These are phyloP conservation scores for Trichoderma asperelloides DNA, from an alignment of 495 filamentous ascomycete genomes.

Conservation along the genomic window DNA sequence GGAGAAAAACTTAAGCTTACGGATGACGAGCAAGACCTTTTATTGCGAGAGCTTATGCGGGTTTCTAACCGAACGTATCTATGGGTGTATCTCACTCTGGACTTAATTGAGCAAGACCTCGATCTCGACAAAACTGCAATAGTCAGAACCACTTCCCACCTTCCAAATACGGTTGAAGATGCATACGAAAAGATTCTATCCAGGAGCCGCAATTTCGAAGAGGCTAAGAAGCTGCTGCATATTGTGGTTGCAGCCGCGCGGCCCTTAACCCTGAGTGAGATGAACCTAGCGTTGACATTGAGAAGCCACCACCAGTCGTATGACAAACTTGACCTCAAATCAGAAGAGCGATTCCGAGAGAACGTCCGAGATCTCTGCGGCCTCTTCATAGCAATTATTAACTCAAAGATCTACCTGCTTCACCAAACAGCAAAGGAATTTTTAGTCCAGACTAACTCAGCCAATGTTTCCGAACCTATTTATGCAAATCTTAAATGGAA, in stretches of 20 bases:
- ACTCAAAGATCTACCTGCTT: slow-evolving; percentile 20
- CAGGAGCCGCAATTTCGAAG: not conserved
- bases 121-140: slow-evolving; percentile 13
- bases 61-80: slow-evolving; percentile 16
- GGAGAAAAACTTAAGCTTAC: not conserved
- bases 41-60: slow-evolving; percentile 4
- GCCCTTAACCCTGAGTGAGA: slow-evolving; percentile 14
- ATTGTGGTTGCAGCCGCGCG: slow-evolving; percentile 17
- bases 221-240: slow-evolving; percentile 12
- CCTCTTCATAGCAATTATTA: slow-evolving; percentile 15
- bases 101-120: slow-evolving; percentile 11
- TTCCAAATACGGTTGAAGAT: slow-evolving; percentile 15
- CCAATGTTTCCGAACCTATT: not conserved
- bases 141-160: slow-evolving; percentile 1
- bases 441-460: not conserved
- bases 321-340: slow-evolving; percentile 14
- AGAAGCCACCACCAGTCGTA: not conserved
- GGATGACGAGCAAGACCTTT: not conserved
- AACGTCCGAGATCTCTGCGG: slow-evolving; percentile 17
- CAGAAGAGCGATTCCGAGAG: slow-evolving; percentile 13
- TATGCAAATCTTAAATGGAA: slow-evolving; percentile 18
- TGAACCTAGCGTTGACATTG: slow-evolving; percentile 13
- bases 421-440: slow-evolving; percentile 25
- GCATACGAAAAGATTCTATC: slow-evolving; percentile 20
- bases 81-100: slow-evolving; percentile 15